A percentile compares a stretch with the other conserved stretches of the same genome.
Evolutionary conservation across 495 filamentous ascomycete genomes (phyloP).

Genomic region (Massariosphaeria phaeospora): DNA sequence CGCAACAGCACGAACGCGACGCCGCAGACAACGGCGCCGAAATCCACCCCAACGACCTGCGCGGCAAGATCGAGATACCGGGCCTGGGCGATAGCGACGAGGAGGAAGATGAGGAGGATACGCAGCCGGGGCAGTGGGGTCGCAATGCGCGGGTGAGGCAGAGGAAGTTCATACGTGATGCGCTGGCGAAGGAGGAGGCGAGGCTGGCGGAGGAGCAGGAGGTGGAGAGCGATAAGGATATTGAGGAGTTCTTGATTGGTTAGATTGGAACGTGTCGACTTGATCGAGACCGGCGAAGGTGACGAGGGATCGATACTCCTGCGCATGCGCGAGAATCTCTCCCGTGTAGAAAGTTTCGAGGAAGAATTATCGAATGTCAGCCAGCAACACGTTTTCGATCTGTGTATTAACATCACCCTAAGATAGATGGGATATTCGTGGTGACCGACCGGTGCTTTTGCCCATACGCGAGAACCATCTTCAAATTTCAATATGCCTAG

Average conservation of each 20-base stretch:
- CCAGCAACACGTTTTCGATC: too few relatives aligned
- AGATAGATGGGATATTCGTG: too few relatives aligned
- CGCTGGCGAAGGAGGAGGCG: conserved; percentile 38
- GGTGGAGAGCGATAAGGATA: conserved; percentile 48
- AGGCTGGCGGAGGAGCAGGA: conserved; percentile 35
- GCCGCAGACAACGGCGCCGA: conserved; percentile 47
- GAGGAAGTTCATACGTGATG: conserved; percentile 40
- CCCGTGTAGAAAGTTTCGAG: too few relatives aligned
- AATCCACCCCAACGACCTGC: conserved; percentile 58
- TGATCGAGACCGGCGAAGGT: too few relatives aligned
- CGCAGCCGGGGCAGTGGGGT: conserved; percentile 47
- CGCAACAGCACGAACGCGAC: conserved; percentile 21
- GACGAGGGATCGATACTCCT: too few relatives aligned
- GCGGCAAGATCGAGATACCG: conserved; percentile 40
- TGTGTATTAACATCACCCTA: too few relatives aligned
- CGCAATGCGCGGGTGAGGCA: conserved; percentile 39
- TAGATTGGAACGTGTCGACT: conserved; percentile 11
- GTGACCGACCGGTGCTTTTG: too few relatives aligned
- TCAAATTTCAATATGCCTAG: too few relatives aligned
- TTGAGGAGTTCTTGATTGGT: conserved; percentile 61
- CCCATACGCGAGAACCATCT: too few relatives aligned
- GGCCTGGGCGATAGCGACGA: conserved; percentile 49
- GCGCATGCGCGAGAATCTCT: too few relatives aligned
- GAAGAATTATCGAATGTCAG: too few relatives aligned
- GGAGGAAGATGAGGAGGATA: conserved; percentile 58